A percentile compares a stretch with the other conserved stretches of the same genome.
Evolutionary conservation across 768 basidiomycete genomes (phyloP).

Genomic region (Termitomyces sp.): DNA sequence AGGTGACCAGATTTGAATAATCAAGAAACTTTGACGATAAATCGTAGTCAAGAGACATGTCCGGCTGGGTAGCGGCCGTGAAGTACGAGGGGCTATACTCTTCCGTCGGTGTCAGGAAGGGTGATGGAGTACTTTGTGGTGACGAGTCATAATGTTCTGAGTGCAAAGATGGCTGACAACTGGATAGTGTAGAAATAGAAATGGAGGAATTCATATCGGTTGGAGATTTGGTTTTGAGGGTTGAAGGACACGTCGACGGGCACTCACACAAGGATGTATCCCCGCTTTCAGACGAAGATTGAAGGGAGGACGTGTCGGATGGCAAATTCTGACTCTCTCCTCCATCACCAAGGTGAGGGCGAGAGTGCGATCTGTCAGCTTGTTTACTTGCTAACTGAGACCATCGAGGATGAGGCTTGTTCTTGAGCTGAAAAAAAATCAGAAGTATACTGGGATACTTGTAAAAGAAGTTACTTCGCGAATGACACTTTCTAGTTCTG

Average conservation of each 20-base stretch:
- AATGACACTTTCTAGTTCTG: constrained; percentile 80
- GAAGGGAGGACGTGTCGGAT: constrained; percentile 24
- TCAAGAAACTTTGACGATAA: constrained; percentile 35
- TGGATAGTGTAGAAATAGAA: constrained; percentile 18
- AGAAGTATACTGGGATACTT: constrained; percentile 20
- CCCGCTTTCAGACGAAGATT: constrained; percentile 25
- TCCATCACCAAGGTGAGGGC: constrained; percentile 12
- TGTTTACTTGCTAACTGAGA: constrained; percentile 36
- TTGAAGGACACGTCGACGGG: constrained; percentile 11
- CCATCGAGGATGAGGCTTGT: constrained; percentile 71
- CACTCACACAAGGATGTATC: constrained; percentile 13
- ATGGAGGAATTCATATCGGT: constrained; percentile 16
- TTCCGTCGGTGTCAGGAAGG: constrained; percentile 41
- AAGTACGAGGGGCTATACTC: constrained; percentile 31
- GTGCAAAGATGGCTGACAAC: constrained; percentile 21
- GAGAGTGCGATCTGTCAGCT: constrained; percentile 25
- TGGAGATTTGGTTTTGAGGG: constrained; percentile 6
- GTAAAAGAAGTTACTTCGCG: constrained; percentile 48
- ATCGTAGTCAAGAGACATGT: constrained; percentile 33
- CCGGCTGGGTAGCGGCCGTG: constrained; percentile 19
- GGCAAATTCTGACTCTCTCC: constrained; percentile 15
- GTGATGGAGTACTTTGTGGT: constrained; percentile 32
- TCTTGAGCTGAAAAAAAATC: constrained; percentile 47
- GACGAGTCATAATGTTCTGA: constrained; percentile 24
- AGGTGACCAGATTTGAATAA: constrained; percentile 25